Percentiles rank a stretch among this genome's conserved stretches.
These are phyloP conservation scores for Suillus sp. DNA, from an alignment of 768 basidiomycete genomes.

Conservation along the genomic window DNA sequence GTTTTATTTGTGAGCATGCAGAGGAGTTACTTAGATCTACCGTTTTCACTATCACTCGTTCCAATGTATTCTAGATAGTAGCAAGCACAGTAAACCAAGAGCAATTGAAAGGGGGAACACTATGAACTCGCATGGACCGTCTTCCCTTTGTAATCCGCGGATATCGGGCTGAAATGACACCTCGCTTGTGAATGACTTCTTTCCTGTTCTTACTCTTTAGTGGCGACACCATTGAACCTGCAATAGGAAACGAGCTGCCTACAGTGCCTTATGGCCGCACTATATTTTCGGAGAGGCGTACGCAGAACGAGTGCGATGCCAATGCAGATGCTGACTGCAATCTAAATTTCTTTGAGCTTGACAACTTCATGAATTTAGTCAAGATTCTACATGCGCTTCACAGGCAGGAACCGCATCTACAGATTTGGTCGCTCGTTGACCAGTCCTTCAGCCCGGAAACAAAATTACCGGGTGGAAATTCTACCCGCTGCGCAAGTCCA, in stretches of 20 bases:
- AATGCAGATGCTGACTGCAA: neutral
- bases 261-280: neutral
- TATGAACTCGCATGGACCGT: neutral
- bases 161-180: neutral
- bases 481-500: neutral
- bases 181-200: neutral
- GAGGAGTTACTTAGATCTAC: neutral
- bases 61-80: constrained; percentile 3
- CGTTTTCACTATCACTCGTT: neutral
- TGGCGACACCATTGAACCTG: neutral
- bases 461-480: neutral
- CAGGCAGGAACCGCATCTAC: neutral
- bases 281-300: neutral
- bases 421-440: neutral
- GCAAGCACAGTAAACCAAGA: neutral
- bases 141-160: constrained; percentile 1
- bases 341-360: neutral
- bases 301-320: neutral
- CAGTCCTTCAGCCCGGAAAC: neutral
- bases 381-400: constrained; percentile 1
- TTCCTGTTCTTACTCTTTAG: neutral
- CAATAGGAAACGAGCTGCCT: neutral
- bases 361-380: neutral
- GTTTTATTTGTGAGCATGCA: constrained; percentile 68
- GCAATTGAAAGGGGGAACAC: neutral